phyloP scores from a whole-genome alignment of 2,329 filamentous ascomycete species.

The Ophiostoma tasmaniense region DNA sequence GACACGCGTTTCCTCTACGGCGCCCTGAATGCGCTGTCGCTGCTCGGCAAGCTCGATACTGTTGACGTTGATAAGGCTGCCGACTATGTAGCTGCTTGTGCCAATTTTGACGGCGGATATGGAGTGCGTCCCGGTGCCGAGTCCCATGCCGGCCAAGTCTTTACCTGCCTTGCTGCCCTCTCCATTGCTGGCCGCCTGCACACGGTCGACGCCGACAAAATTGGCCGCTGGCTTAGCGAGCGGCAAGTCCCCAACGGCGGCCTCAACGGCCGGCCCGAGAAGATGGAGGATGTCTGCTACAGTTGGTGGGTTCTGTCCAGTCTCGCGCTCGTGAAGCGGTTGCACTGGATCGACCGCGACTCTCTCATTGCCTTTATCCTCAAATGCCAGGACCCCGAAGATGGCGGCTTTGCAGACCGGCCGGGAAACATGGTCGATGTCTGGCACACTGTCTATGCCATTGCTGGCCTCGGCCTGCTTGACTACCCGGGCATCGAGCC shows the following conservation, averaged over 20 bases:
- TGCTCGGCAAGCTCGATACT: constrained; percentile 63
- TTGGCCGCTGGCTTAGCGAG: constrained; percentile 88
- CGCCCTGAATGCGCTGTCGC: constrained; percentile 79
- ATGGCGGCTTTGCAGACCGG: constrained; percentile 80
- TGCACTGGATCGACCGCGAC: constrained; percentile 87
- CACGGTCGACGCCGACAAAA: constrained; percentile 69
- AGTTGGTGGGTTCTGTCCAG: constrained; percentile 98
- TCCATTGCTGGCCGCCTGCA: constrained; percentile 76
- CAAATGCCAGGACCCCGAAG: constrained; percentile 74
- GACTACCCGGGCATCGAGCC: constrained; percentile 66
- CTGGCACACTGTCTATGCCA: constrained; percentile 85
- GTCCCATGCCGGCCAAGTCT: constrained; percentile 91
- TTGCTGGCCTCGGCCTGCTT: constrained; percentile 80
- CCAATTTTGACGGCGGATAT: constrained; percentile 92
- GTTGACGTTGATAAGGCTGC: constrained; percentile 77
- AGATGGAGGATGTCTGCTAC: constrained; percentile 94
- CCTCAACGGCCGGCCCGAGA: constrained; percentile 89
- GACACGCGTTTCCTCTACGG: constrained; percentile 93
- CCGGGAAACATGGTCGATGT: constrained; percentile 95
- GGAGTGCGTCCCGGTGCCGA: constrained; percentile 84
- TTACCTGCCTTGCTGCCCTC: constrained; percentile 83
- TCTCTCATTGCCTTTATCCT: constrained; percentile 78
- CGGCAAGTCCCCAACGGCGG: constrained; percentile 81
- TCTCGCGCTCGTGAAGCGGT: constrained; percentile 74
- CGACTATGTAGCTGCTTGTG: constrained; percentile 68